Evolutionary conservation across 2,329 filamentous ascomycete species (phyloP), one percentile per base, ranked within the genome.

Genomic region (Lasiodiplodia theobromae): DNA sequence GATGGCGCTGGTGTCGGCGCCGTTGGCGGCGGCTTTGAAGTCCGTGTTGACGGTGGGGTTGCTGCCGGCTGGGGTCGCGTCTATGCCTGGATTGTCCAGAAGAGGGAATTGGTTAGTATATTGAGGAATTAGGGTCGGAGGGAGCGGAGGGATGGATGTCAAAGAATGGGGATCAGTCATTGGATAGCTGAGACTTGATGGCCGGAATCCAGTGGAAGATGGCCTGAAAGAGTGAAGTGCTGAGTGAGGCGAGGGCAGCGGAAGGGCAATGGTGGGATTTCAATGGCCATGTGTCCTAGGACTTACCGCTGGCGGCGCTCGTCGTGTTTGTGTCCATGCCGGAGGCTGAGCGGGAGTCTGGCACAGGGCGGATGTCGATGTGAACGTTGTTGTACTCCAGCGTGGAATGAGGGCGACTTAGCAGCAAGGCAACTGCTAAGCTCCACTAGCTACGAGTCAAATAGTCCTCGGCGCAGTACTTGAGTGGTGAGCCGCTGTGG

Each of bases 41-140:
- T 40, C 40, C 4, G 57, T 38, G 38, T 18, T 47, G 2, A 70
- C 38, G 54, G 71, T 69, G 25, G 72, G 70, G 57, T 73, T 73
- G 31, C 31, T 34, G 63, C 52, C 68, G n/a, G 68, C 72, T 16
- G 72, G 69, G 18, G 68, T 72, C 68, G 57, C 56, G 51, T 75
- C 72, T 57, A 74, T 71, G 52, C 56, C 71, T 74, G 28, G 3
- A 51, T 47, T 34, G 6, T 34, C 8, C 7, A 18, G 54, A 38
- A 49, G 38, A 63, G 10, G 5, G 18, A 21, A 28, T 11, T 60
- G 21, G 44, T 47, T 49, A 54, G 54, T 11, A n/a, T 12, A 4
- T 18, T 47, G 16, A 10, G 7, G 44, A 11, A 0, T 3, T 47
- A 18, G 18, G 21, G 44, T 8, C 21, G 11, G 54, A 23, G 21